Evolutionary conservation across 805 yeast genomes (phyloP).

Genomic region (Kodamaea sagamina): DNA sequence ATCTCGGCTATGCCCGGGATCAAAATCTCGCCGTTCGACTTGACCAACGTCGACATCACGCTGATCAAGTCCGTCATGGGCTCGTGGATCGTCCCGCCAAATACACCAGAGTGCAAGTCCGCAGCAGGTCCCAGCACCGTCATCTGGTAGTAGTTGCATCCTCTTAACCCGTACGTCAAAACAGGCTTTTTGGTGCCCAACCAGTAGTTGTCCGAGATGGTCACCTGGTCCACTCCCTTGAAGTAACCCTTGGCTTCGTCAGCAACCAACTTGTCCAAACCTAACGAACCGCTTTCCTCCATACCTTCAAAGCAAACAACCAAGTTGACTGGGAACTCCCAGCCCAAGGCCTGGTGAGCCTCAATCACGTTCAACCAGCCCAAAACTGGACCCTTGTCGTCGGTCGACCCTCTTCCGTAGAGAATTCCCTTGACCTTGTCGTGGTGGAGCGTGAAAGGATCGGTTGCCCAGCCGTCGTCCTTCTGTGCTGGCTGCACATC

Average conservation of each 20-base stretch:
- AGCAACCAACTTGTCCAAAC: slow-evolving; percentile 81
- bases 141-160: slow-evolving; percentile 90
- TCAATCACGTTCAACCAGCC: slow-evolving; percentile 94
- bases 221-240: slow-evolving; percentile 88
- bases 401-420: slow-evolving; percentile 93
- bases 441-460: slow-evolving; percentile 75
- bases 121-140: slow-evolving; percentile 89
- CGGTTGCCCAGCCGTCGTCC: slow-evolving; percentile 95
- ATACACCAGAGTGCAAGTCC: slow-evolving; percentile 94
- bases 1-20: slow-evolving; percentile 89
- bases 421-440: slow-evolving; percentile 65
- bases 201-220: slow-evolving; percentile 98
- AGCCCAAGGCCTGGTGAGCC: slow-evolving; percentile 82
- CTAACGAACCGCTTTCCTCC: slow-evolving; percentile 97
- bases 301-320: slow-evolving; percentile 96
- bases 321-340: slow-evolving; percentile 91
- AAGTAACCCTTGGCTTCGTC: slow-evolving; percentile 79
- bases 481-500: slow-evolving; percentile 95
- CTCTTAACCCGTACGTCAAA: slow-evolving; percentile 95
- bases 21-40: slow-evolving; percentile 75
- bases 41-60: slow-evolving; percentile 76
- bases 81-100: slow-evolving; percentile 96
- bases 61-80: slow-evolving; percentile 93
- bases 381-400: slow-evolving; percentile 96
- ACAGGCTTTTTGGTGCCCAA: slow-evolving; percentile 96